Evolutionary conservation across 2,329 filamentous ascomycete genomes (phyloP).

Genomic region (Zasmidium citrigriseum): DNA sequence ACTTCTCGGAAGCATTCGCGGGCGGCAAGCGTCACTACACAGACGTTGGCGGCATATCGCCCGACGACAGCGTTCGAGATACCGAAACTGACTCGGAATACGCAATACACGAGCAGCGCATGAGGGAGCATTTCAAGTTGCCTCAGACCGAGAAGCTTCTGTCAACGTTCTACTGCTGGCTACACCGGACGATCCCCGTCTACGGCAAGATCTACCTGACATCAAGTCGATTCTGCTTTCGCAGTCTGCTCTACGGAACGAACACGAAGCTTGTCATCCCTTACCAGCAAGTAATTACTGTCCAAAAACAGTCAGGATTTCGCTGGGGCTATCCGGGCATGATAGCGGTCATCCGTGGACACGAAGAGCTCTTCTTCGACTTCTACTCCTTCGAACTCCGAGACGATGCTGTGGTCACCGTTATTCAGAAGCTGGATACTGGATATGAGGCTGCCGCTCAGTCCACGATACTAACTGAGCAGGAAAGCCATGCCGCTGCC

Average conservation of each 20-base stretch:
- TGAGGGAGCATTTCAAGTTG: slow-evolving; percentile 88
- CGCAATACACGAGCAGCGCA: slow-evolving; percentile 63
- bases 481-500: slow-evolving; percentile 70
- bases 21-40: slow-evolving; percentile 88
- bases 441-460: slow-evolving; percentile 69
- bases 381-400: slow-evolving; percentile 75
- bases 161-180: slow-evolving; percentile 87
- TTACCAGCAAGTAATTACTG: slow-evolving; percentile 87
- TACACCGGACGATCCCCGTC: slow-evolving; percentile 85
- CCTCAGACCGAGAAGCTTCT: slow-evolving; percentile 78
- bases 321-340: slow-evolving; percentile 87
- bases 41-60: slow-evolving; percentile 63
- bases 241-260: slow-evolving; percentile 84
- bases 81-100: slow-evolving; percentile 58
- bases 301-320: slow-evolving; percentile 93
- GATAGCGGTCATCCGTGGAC: slow-evolving; percentile 87
- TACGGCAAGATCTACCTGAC: slow-evolving; percentile 98
- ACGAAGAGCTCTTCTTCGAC: slow-evolving; percentile 96
- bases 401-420: slow-evolving; percentile 84
- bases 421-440: slow-evolving; percentile 75
- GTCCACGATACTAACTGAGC: slow-evolving; percentile 65
- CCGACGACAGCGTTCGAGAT: slow-evolving; percentile 64
- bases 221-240: slow-evolving; percentile 84
- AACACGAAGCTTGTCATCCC: slow-evolving; percentile 90
- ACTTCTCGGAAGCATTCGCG: slow-evolving; percentile 96